Percentiles rank a stretch among this genome's conserved stretches.
phyloP scores from a whole-genome alignment of 2,329 filamentous ascomycete genomes.

The Fusarium foetens region DNA sequence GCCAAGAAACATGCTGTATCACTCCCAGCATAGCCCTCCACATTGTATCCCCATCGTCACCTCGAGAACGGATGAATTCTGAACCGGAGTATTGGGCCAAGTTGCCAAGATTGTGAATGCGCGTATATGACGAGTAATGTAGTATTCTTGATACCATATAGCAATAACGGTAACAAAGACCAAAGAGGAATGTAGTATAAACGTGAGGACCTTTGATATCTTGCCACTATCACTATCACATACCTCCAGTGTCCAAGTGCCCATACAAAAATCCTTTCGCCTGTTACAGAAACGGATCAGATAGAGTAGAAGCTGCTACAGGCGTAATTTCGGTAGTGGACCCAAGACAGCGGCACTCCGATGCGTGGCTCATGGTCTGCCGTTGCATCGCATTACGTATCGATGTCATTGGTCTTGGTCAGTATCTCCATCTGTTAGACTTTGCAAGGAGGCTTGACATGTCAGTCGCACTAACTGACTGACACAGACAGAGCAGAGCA shows the following conservation, averaged over 20 bases:
- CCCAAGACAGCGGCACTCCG: conserved; percentile 18
- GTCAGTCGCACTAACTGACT: not conserved
- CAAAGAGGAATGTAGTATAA: conserved; percentile 1
- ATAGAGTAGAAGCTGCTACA: conserved; percentile 36
- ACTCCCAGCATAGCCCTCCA: not conserved
- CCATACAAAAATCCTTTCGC: conserved; percentile 1
- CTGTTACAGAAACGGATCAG: conserved; percentile 32
- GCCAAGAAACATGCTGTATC: conserved; percentile 9
- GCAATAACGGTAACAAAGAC: not conserved
- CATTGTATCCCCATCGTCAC: not conserved
- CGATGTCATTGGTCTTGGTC: conserved; percentile 1
- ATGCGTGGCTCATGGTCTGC: not conserved
- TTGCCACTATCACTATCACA: not conserved
- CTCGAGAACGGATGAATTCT: conserved; percentile 28
- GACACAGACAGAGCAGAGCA: not conserved
- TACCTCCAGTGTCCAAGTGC: not conserved
- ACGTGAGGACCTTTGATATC: not conserved
- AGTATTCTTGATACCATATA: not conserved
- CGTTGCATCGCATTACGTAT: conserved; percentile 28
- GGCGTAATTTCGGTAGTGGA: conserved; percentile 38
- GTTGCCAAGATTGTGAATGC: conserved; percentile 8
- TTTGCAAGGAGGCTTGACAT: conserved; percentile 13
- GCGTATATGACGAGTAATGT: not conserved
- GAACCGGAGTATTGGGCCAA: not conserved
- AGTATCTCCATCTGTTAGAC: conserved; percentile 3